Conservation (phyloP, 176 grass and related monocot species). For the Juncus inflexus region DNA sequence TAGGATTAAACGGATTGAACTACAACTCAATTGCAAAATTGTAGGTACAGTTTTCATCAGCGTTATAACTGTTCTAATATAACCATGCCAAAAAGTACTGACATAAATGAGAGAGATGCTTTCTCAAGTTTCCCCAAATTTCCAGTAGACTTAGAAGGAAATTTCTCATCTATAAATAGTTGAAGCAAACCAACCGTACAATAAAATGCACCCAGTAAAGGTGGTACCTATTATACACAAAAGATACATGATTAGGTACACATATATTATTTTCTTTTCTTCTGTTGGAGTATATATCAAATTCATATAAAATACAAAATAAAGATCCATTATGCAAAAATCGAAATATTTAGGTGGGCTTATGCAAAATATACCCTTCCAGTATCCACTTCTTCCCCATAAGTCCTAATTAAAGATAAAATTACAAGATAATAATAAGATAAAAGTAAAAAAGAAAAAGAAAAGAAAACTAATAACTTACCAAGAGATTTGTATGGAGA, state of each 20-base stretch:
- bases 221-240: constrained; percentile 52
- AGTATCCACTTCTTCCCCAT: no score
- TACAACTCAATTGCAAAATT: not conserved
- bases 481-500: constrained; percentile 69
- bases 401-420: no score
- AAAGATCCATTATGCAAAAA: not conserved
- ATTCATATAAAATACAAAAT: not conserved
- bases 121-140: constrained; percentile 43
- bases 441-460: not conserved
- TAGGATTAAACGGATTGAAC: no score
- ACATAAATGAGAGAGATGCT: constrained; percentile 54
- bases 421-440: not conserved
- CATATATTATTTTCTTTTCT: not conserved
- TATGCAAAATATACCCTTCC: no score
- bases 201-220: constrained; percentile 77
- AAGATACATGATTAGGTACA: constrained; percentile 8
- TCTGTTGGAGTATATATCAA: not conserved
- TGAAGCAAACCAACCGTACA: constrained; percentile 63
- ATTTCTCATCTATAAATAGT: constrained; percentile 53
- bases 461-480: constrained; percentile 21
- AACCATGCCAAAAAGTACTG: not conserved
- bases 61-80: no score
- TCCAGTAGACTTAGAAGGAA: constrained; percentile 26
- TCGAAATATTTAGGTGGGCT: no score
- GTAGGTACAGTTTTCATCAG: not conserved